Percentiles rank a stretch among this genome's conserved stretches.
phyloP scores from a whole-genome alignment of 768 basidiomycete species.

The Tephrocybe sp. region DNA sequence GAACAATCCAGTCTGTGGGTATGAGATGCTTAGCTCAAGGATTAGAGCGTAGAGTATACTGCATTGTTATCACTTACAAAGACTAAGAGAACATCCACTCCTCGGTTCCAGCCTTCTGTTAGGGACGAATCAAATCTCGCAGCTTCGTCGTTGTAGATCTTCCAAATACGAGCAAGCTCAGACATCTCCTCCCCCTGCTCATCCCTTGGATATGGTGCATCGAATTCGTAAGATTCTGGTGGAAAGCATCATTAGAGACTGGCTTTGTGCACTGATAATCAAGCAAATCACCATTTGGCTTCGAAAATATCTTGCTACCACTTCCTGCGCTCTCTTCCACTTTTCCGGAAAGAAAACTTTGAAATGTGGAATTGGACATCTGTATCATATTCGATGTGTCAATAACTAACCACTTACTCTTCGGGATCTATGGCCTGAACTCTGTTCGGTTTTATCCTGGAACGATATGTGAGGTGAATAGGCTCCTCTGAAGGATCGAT shows the following conservation, averaged over 20 bases:
- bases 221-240: neutral
- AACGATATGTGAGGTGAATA: neutral
- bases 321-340: neutral
- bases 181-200: conserved; percentile 33
- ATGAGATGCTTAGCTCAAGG: neutral
- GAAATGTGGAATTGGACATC: neutral
- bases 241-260: neutral
- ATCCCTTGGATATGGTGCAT: conserved; percentile 14
- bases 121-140: conserved; percentile 30
- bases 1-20: conserved; percentile 37
- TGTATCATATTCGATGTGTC: no score
- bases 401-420: conserved; percentile 1
- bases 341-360: neutral
- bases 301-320: neutral
- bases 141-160: conserved; percentile 41
- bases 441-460: conserved; percentile 9
- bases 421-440: conserved; percentile 5
- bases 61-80: conserved; percentile 31
- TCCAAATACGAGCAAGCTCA: conserved; percentile 37
- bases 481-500: conserved; percentile 2
- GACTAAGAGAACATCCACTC: conserved; percentile 42
- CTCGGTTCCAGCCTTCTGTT: conserved; percentile 38
- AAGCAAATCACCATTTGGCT: neutral
- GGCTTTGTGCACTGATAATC: no score
- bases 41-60: neutral